A percentile compares a stretch with the other conserved stretches of the same genome.
Evolutionary conservation across 345 rosid genomes (phyloP).

Genomic region (Clarkia xantiana): DNA sequence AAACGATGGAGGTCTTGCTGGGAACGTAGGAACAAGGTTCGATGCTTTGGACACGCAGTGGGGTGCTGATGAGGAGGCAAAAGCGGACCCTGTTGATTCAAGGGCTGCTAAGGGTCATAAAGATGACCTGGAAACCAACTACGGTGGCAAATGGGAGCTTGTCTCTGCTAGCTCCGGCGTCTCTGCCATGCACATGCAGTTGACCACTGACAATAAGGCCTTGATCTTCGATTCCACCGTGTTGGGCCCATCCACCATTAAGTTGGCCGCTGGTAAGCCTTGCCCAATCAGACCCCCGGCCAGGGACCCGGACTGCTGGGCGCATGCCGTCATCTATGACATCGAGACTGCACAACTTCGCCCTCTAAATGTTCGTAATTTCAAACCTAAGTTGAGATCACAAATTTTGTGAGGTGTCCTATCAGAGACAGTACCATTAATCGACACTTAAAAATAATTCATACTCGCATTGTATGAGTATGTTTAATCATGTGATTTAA

Average conservation of each 20-base stretch:
- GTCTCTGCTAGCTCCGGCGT: conserved; percentile 47
- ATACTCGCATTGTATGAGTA: too few relatives aligned
- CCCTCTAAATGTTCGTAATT: conserved; percentile 31
- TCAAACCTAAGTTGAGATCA: not conserved
- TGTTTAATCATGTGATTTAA: not conserved
- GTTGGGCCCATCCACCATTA: conserved; percentile 36
- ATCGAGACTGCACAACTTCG: conserved; percentile 20
- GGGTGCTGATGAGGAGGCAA: not conserved
- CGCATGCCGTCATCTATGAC: conserved; percentile 50
- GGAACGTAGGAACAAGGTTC: not conserved
- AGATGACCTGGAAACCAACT: conserved; percentile 2
- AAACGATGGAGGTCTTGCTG: conserved; percentile 7
- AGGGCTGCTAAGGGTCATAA: not conserved
- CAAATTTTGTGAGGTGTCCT: too few relatives aligned
- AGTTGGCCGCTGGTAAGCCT: conserved; percentile 14
- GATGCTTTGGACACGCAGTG: not conserved
- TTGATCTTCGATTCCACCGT: conserved; percentile 63
- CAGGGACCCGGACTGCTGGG: conserved; percentile 35
- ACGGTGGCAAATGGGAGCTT: conserved; percentile 49
- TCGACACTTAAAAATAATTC: too few relatives aligned
- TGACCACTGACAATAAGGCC: conserved; percentile 50
- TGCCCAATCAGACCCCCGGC: conserved; percentile 22
- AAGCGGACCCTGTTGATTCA: not conserved
- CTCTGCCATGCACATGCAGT: conserved; percentile 68
- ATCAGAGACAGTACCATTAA: too few relatives aligned